These are phyloP conservation scores for Stephania japonica DNA, from an alignment of 164 flowering plant genomes.

Conservation along the genomic window DNA sequence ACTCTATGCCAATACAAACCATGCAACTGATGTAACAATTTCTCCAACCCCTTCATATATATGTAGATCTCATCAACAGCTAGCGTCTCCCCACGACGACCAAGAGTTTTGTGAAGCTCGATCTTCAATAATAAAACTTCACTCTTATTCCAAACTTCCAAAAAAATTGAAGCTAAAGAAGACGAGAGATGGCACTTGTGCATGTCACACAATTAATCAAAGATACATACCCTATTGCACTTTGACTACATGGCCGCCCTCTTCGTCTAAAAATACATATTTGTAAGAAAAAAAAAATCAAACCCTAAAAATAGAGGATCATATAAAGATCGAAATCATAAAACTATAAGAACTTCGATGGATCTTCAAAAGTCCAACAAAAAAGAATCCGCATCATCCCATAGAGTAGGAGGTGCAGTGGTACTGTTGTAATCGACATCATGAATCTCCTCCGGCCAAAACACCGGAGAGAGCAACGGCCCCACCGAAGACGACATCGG, in stretches of 20 bases:
- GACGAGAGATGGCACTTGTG: not conserved
- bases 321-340: no score
- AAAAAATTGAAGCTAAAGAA: not conserved
- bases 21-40: no score
- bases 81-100: no score
- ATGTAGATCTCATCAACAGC: no score
- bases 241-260: not conserved
- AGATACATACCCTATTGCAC: no score
- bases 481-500: conserved; percentile 9
- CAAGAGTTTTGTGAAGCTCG: no score
- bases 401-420: conserved; percentile 29
- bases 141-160: not conserved
- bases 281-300: not conserved
- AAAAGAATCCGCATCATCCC: conserved; percentile 55
- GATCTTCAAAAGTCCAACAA: not conserved
- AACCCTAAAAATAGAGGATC: not conserved
- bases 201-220: no score
- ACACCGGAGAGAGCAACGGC: conserved; percentile 27
- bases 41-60: no score
- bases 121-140: no score
- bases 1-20: no score
- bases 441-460: conserved; percentile 34
- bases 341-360: not conserved
- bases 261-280: not conserved
- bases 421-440: conserved; percentile 35